Conservation (phyloP, 1,284 basidiomycete genomes). For the Rhodotorula glutinis region DNA sequence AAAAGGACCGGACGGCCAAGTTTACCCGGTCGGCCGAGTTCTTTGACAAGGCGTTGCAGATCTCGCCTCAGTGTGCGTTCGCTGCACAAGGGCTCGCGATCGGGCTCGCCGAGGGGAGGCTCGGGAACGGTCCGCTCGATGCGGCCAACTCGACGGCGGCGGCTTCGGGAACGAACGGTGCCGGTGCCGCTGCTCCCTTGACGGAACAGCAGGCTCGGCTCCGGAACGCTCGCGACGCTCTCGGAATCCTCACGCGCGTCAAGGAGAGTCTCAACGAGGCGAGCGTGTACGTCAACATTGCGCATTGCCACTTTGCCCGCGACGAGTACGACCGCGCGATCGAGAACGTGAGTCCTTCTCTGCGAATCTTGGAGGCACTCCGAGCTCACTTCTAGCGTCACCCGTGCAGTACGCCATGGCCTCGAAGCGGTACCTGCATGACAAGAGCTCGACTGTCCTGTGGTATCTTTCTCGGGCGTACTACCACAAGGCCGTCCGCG, state of each 20-base stretch:
- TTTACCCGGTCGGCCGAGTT: slow-evolving; percentile 81
- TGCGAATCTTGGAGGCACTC: fast-evolving
- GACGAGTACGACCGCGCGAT: slow-evolving; percentile 92
- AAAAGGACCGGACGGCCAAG: slow-evolving; percentile 63
- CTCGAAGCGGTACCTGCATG: slow-evolving; percentile 69
- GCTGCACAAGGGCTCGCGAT: slow-evolving; percentile 92
- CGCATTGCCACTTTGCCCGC: slow-evolving; percentile 82
- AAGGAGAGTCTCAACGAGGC: slow-evolving; percentile 72
- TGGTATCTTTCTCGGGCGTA: slow-evolving; percentile 77
- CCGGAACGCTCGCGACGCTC: slow-evolving; percentile 73
- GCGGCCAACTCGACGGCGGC: slow-evolving; percentile 41
- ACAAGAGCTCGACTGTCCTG: slow-evolving; percentile 64
- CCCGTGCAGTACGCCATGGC: slow-evolving; percentile 79
- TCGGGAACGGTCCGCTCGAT: slow-evolving; percentile 56
- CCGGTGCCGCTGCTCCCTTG: slow-evolving; percentile 48
- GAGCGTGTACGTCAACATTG: slow-evolving; percentile 89
- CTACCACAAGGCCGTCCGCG: slow-evolving; percentile 86
- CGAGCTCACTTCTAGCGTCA: too few relatives aligned
- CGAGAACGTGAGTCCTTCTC: slow-evolving; percentile 63
- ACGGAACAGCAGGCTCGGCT: slow-evolving; percentile 60
- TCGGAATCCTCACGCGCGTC: slow-evolving; percentile 82
- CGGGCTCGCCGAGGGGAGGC: slow-evolving; percentile 79
- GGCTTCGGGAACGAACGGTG: slow-evolving; percentile 43
- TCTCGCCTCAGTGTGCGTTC: slow-evolving; percentile 78
- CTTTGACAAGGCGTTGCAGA: slow-evolving; percentile 78